phyloP scores from a whole-genome alignment of 73 alveolate genomes.

The Blepharisma stoltei region DNA sequence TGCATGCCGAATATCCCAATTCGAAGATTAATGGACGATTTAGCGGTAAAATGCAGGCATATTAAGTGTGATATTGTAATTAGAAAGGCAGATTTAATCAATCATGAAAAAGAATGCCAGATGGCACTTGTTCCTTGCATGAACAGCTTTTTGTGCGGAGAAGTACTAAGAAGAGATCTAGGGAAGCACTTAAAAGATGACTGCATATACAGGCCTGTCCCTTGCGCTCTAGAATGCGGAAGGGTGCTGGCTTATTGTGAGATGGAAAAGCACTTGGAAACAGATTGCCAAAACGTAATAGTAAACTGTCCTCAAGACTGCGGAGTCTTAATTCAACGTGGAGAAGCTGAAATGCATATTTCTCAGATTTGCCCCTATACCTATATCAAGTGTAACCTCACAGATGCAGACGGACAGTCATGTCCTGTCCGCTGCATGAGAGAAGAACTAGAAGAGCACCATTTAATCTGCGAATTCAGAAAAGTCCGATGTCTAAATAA shows the following conservation, averaged over 20 bases:
- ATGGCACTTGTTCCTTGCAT: conserved; percentile 48
- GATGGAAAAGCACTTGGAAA: conserved; percentile 49
- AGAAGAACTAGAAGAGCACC: conserved; percentile 71
- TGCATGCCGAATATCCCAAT: conserved; percentile 65
- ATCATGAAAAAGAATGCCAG: conserved; percentile 42
- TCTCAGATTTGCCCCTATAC: conserved; percentile 63
- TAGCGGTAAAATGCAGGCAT: conserved; percentile 47
- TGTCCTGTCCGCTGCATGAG: conserved; percentile 65
- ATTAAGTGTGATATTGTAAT: conserved; percentile 42
- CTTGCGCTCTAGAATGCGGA: conserved; percentile 46
- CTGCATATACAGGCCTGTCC: conserved; percentile 55
- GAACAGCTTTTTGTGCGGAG: conserved; percentile 48
- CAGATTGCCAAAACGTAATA: conserved; percentile 59
- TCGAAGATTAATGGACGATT: conserved; percentile 56
- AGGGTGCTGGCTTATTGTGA: conserved; percentile 47
- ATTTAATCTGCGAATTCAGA: conserved; percentile 53
- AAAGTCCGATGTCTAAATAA: conserved; percentile 55
- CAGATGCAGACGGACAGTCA: conserved; percentile 51
- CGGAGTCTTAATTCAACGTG: conserved; percentile 67
- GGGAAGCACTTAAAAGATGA: conserved; percentile 39
- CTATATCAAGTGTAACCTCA: conserved; percentile 55
- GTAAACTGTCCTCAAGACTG: conserved; percentile 64
- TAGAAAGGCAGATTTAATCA: conserved; percentile 50
- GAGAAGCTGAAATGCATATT: conserved; percentile 65
- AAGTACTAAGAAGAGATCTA: conserved; percentile 43